phyloP scores from a whole-genome alignment of 208 protist genomes.

The Wallacemonas rigidus region DNA sequence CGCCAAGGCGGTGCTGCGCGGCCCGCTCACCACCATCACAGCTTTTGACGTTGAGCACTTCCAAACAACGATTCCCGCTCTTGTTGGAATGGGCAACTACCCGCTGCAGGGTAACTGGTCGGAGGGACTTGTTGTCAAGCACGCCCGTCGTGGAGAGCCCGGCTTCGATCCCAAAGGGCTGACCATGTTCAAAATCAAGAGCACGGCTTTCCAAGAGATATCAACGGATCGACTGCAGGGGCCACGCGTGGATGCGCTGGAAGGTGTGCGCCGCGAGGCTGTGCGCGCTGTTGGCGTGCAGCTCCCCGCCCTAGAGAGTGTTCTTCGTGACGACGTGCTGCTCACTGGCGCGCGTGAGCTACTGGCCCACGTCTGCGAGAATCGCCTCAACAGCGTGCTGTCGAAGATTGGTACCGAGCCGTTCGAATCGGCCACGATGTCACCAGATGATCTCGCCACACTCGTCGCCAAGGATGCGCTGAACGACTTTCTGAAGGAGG shows the following conservation, averaged over 20 bases:
- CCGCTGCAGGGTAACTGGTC: conserved; percentile 80
- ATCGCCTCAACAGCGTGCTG: conserved; percentile 78
- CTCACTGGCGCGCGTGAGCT: conserved; percentile 42
- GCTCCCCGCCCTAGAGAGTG: conserved; percentile 64
- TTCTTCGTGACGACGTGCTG: conserved; percentile 59
- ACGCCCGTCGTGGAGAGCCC: conserved; percentile 53
- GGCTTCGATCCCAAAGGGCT: conserved; percentile 58
- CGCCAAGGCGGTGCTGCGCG: conserved; percentile 71
- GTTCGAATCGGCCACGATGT: conserved; percentile 72
- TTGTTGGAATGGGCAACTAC: conserved; percentile 87
- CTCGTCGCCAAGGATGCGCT: conserved; percentile 78
- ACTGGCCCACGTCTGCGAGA: conserved; percentile 76
- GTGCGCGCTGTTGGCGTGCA: conserved; percentile 65
- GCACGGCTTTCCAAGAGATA: conserved; percentile 84
- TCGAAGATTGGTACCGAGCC: conserved; percentile 84
- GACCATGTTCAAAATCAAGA: conserved; percentile 89
- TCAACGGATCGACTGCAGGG: conserved; percentile 72
- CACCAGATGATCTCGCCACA: conserved; percentile 57
- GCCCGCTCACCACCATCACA: conserved; percentile 69
- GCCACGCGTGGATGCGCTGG: conserved; percentile 75
- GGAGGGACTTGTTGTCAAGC: conserved; percentile 84
- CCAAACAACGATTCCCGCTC: conserved; percentile 73
- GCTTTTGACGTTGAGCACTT: conserved; percentile 88
- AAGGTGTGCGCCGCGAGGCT: conserved; percentile 48
- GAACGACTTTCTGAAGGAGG: conserved; percentile 87